phyloP scores from a whole-genome alignment of 2,329 filamentous ascomycete species.

The Botrytis porri region DNA sequence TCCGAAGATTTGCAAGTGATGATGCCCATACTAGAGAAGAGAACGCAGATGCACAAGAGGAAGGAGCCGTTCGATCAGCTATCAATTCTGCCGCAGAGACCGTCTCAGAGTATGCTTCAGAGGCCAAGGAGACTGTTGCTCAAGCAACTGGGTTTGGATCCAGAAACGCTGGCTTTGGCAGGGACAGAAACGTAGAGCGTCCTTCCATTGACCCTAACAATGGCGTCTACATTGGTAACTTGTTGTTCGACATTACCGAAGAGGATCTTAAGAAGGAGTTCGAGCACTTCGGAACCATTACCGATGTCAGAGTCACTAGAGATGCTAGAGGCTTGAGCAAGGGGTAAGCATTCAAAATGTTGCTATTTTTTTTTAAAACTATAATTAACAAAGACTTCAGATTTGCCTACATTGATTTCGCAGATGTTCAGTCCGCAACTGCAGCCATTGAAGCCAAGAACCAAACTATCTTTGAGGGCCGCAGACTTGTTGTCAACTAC shows the following conservation, averaged over 20 bases:
- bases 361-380: constrained; percentile 3
- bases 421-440: constrained; percentile 50
- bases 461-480: constrained; percentile 60
- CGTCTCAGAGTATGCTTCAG: constrained; percentile 11
- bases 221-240: constrained; percentile 63
- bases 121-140: constrained; percentile 20
- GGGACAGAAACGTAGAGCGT: neutral
- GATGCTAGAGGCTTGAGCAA: constrained; percentile 64
- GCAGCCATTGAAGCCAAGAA: constrained; percentile 57
- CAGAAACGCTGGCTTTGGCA: neutral
- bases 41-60: constrained; percentile 26
- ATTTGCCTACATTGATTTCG: constrained; percentile 65
- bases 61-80: constrained; percentile 31
- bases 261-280: constrained; percentile 59
- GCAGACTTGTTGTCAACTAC: constrained; percentile 61
- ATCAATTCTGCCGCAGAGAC: constrained; percentile 28
- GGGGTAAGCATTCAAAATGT: constrained; percentile 51
- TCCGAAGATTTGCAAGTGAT: constrained; percentile 50
- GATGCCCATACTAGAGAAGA: constrained; percentile 34
- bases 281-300: constrained; percentile 53
- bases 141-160: constrained; percentile 19
- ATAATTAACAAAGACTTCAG: constrained; percentile 40
- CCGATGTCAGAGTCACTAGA: constrained; percentile 52
- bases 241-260: constrained; percentile 65
- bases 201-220: constrained; percentile 16